These are phyloP conservation scores for Corylus avellana DNA, from an alignment of 306 rosid species.

Conservation along the genomic window DNA sequence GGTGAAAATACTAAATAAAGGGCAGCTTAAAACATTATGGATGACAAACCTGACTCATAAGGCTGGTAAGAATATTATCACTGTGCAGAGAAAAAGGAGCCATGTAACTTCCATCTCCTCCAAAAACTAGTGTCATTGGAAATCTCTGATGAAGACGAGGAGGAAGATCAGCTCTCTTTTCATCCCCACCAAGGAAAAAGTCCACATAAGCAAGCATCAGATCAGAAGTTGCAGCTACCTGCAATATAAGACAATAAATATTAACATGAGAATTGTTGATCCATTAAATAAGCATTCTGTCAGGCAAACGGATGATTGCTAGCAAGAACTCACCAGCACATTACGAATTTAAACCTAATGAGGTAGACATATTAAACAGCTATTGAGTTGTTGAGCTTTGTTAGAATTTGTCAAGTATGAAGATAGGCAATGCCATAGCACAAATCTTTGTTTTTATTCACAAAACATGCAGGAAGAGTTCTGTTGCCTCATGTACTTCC, in stretches of 20 bases:
- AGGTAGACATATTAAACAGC: background rate
- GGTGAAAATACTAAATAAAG: slow-evolving; percentile 23
- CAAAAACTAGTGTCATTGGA: slow-evolving; percentile 84
- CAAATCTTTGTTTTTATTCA: background rate
- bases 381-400: background rate
- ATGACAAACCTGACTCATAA: slow-evolving; percentile 83
- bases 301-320: background rate
- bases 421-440: background rate
- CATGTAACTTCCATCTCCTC: slow-evolving; percentile 96
- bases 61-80: slow-evolving; percentile 84
- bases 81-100: slow-evolving; percentile 79
- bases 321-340: background rate
- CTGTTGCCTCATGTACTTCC: background rate
- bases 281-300: background rate
- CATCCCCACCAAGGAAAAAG: slow-evolving; percentile 97
- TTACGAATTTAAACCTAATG: background rate
- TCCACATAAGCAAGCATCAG: slow-evolving; percentile 90
- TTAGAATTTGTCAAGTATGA: background rate
- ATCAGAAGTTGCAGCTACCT: slow-evolving; percentile 93
- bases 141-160: slow-evolving; percentile 78
- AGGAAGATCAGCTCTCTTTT: slow-evolving; percentile 81
- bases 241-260: slow-evolving; percentile 18
- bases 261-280: background rate
- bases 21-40: slow-evolving; percentile 7
- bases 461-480: background rate